Base-by-base conservation (phyloP, 306 rosid species). In the Pterocarpus santalinus region DNA sequence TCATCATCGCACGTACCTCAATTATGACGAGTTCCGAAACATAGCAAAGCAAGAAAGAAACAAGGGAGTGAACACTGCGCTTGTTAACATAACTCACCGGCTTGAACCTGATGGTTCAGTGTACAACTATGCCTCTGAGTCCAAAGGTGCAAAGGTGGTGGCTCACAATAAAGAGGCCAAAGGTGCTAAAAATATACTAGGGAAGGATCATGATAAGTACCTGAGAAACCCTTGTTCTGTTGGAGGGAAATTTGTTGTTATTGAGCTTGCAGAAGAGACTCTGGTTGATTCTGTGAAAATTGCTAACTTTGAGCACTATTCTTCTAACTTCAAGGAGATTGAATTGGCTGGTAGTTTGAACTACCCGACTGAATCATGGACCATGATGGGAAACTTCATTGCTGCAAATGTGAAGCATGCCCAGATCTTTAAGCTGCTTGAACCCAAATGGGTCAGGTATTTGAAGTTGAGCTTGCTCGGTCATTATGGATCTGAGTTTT, bases 401-500 rank as follows among this genome's bases (percentile, higher is more conserved):
- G 98, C 98, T 65, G 85, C 92, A 69, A 92, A 92, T 78, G 97
- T 88, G 32, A 95, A 91, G 84, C 92, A 92, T 39, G 91, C 95
- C 8, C 98, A 94, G 76, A 80, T 67, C 65, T 94, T 94, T 78
- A 84, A 80, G 85, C 78, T 92, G 33, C 82, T 92, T 8, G 94
- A 92, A 58, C 91, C 97, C 63, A 90, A 84, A 70, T 94, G 97
- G 98, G 95, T 69, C 17, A 84, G 98, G 83, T 95, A 92, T 85
- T 80, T 95, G 51, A 95, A 92, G 49, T 71, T 95, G 82, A 88
- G 86, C 73, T 73, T 95, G 46, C 85, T 75, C 35, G 91, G 95
- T 79, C 97, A 95, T 85, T 89, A 92, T 69, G 97, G 98, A 58
- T 88, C 97, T 34, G 98, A 92, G 78, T 95, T 95, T 79, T 92